Evolutionary conservation across 257 asterid species (phyloP).

Genomic region (Solanum etuberosum): DNA sequence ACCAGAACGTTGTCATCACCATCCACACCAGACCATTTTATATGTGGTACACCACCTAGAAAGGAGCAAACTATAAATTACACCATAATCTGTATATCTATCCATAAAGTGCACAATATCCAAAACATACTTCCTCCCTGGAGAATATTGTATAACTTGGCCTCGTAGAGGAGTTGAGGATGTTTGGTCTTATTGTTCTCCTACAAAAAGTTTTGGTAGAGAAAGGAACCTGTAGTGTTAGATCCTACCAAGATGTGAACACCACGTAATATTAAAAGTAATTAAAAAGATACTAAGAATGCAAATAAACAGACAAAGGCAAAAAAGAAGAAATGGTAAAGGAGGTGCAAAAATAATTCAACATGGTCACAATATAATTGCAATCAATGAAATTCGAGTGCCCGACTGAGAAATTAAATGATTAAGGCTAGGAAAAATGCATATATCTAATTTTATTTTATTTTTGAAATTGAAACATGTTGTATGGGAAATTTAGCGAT

Average conservation of each 20-base stretch:
- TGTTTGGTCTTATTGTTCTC: slow-evolving; percentile 89
- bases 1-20: slow-evolving; percentile 85
- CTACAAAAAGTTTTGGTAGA: slow-evolving; percentile 25
- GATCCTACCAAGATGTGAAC: not conserved
- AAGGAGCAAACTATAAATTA: not conserved
- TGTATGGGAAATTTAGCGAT: not conserved
- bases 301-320: not conserved
- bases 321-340: not conserved
- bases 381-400: not conserved
- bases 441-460: not conserved
- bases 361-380: not conserved
- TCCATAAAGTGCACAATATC: not conserved
- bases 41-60: slow-evolving; percentile 82
- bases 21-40: slow-evolving; percentile 89
- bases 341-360: not conserved
- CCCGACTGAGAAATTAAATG: not conserved
- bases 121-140: slow-evolving; percentile 88
- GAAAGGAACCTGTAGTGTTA: not conserved
- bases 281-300: not conserved
- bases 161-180: slow-evolving; percentile 90
- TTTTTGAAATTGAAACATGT: not conserved
- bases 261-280: not conserved
- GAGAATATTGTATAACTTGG: slow-evolving; percentile 79
- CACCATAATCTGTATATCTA: not conserved
- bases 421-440: not conserved